Conservation (phyloP, 176 grass and related monocot genomes). For the Bromus sterilis region DNA sequence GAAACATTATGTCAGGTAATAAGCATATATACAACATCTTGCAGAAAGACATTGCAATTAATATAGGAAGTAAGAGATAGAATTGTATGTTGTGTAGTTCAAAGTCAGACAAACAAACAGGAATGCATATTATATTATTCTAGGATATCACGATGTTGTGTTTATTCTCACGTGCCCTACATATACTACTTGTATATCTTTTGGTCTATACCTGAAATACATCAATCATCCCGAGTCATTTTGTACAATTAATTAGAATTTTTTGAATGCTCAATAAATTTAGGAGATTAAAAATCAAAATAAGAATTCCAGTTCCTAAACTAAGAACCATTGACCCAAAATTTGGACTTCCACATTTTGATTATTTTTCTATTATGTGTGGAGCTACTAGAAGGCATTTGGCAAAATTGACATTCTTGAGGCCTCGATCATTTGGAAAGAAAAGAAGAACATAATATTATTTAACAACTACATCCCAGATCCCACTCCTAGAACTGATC, state of each 20-base stretch:
- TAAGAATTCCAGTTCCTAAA: background rate
- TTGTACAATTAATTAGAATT: background rate
- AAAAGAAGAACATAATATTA: background rate
- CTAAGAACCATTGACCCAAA: background rate
- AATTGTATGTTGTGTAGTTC: background rate
- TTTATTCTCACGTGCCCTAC: background rate
- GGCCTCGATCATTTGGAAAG: background rate
- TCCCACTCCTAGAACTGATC: background rate
- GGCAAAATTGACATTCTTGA: background rate
- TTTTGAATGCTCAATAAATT: background rate
- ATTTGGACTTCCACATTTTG: background rate
- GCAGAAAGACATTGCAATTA: background rate
- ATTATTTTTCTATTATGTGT: background rate
- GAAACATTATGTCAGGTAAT: background rate
- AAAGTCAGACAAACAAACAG: background rate
- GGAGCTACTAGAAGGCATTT: background rate
- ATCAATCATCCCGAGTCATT: background rate
- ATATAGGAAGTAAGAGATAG: background rate
- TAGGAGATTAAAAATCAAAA: background rate
- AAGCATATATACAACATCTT: background rate
- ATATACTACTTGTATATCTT: background rate
- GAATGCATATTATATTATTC: background rate
- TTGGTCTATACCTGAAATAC: background rate
- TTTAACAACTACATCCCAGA: background rate
- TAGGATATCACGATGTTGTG: background rate